phyloP scores from a whole-genome alignment of 202 grass and related monocot species.

The Zoysia matrella region DNA sequence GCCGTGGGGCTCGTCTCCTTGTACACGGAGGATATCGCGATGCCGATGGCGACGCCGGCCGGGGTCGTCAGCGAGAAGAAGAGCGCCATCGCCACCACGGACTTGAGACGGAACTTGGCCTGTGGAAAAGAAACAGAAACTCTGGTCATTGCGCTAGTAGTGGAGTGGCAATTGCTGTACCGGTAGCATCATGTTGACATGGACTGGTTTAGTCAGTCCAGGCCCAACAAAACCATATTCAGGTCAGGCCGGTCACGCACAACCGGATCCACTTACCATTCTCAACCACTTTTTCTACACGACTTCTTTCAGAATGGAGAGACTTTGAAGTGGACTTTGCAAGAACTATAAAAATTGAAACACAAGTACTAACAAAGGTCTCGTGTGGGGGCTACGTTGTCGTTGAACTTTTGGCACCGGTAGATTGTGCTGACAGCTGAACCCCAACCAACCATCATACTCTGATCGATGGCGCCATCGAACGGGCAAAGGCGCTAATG shows the following conservation, averaged over 20 bases:
- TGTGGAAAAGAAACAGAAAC: background rate
- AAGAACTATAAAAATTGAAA: background rate
- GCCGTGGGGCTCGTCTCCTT: constrained; percentile 60
- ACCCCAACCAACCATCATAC: background rate
- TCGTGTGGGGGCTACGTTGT: background rate
- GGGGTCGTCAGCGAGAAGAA: constrained; percentile 78
- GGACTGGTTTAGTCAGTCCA: background rate
- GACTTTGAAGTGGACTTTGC: background rate
- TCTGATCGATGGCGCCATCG: background rate
- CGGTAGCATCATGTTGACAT: background rate
- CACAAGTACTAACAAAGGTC: background rate
- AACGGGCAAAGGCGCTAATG: background rate
- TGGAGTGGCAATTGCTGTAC: background rate
- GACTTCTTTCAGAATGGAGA: background rate
- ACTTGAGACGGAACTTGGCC: constrained; percentile 56
- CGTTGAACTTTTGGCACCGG: background rate
- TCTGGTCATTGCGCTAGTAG: background rate
- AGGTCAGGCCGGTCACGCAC: background rate
- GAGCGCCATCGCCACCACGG: constrained; percentile 55
- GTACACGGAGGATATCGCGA: constrained; percentile 71
- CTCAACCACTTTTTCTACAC: background rate
- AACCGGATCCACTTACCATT: background rate
- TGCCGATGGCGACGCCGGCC: constrained; percentile 60
- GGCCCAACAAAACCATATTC: background rate
- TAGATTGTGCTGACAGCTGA: background rate